A percentile compares a stretch with the other conserved stretches of the same genome.
phyloP scores from a whole-genome alignment of 495 filamentous ascomycete species.

The Talaromyces adpressus region DNA sequence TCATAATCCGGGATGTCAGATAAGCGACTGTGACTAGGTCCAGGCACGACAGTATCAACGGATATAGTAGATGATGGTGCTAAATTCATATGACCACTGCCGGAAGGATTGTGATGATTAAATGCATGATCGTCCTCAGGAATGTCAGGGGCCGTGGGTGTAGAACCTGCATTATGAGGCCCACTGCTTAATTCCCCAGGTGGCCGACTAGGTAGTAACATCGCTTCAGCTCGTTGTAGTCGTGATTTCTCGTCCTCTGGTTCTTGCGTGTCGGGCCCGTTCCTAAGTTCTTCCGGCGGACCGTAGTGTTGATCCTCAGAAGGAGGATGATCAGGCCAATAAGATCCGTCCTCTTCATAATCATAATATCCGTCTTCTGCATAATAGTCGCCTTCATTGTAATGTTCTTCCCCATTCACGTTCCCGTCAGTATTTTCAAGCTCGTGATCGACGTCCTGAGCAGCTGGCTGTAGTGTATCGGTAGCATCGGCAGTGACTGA shows the following conservation, averaged over 20 bases:
- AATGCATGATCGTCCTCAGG: slow-evolving; percentile 33
- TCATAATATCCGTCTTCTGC: slow-evolving; percentile 21
- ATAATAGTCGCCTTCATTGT: slow-evolving; percentile 20
- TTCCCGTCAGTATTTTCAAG: neutral
- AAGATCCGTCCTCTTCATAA: slow-evolving; percentile 32
- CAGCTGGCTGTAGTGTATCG: neutral
- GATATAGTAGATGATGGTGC: slow-evolving; percentile 30
- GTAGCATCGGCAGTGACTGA: neutral
- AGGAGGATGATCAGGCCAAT: slow-evolving; percentile 27
- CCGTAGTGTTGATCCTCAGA: slow-evolving; percentile 20
- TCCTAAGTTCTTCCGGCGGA: slow-evolving; percentile 27
- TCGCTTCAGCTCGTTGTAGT: slow-evolving; percentile 58
- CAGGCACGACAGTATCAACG: slow-evolving; percentile 29
- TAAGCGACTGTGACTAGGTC: neutral
- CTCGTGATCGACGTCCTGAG: slow-evolving; percentile 5
- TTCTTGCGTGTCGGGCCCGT: slow-evolving; percentile 51
- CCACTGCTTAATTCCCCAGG: slow-evolving; percentile 42
- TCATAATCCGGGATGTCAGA: slow-evolving; percentile 4
- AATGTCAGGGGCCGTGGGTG: slow-evolving; percentile 30
- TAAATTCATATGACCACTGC: slow-evolving; percentile 16
- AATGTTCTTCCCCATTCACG: slow-evolving; percentile 13
- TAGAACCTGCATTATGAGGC: slow-evolving; percentile 31
- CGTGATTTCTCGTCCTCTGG: slow-evolving; percentile 62
- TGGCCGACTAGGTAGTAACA: slow-evolving; percentile 64
- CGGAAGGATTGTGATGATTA: slow-evolving; percentile 26